phyloP scores from a whole-genome alignment of 139 green algal species.

The Volvox africanus region DNA sequence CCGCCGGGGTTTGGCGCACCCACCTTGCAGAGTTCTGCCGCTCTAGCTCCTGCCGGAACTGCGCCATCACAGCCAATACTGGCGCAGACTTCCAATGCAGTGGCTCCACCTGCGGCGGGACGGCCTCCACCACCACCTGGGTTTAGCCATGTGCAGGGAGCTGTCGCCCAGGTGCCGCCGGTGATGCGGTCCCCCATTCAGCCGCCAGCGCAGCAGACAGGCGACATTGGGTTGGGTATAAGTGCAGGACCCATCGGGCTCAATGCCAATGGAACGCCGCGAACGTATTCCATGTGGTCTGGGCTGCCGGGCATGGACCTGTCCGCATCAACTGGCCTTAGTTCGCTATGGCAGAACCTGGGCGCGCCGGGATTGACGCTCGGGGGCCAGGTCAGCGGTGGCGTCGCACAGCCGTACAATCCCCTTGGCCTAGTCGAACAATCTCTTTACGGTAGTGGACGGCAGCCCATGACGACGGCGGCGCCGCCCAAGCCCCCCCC shows the following conservation, averaged over 20 bases:
- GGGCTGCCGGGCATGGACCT: conserved; percentile 62
- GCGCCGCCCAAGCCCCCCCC: conserved; percentile 36
- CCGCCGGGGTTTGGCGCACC: conserved; percentile 35
- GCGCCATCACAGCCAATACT: neutral
- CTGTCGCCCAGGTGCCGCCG: neutral
- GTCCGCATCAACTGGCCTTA: conserved; percentile 17
- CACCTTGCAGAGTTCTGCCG: neutral
- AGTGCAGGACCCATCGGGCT: neutral
- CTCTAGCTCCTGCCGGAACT: neutral
- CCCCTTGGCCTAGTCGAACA: neutral
- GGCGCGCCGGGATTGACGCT: conserved; percentile 10
- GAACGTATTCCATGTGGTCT: conserved; percentile 63
- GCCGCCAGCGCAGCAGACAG: neutral
- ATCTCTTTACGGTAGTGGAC: neutral
- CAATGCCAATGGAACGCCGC: conserved; percentile 42
- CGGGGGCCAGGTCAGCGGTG: neutral
- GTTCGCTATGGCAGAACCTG: conserved; percentile 43
- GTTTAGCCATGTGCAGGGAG: conserved; percentile 31
- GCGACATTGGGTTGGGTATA: neutral
- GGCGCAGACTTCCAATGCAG: neutral
- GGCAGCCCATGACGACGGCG: neutral
- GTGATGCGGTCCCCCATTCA: neutral
- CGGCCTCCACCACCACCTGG: conserved; percentile 34
- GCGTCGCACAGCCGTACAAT: conserved; percentile 41
- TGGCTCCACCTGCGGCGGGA: neutral